phyloP scores from a whole-genome alignment of 2,329 filamentous ascomycete genomes.

The Exophiala xenobiotica region DNA sequence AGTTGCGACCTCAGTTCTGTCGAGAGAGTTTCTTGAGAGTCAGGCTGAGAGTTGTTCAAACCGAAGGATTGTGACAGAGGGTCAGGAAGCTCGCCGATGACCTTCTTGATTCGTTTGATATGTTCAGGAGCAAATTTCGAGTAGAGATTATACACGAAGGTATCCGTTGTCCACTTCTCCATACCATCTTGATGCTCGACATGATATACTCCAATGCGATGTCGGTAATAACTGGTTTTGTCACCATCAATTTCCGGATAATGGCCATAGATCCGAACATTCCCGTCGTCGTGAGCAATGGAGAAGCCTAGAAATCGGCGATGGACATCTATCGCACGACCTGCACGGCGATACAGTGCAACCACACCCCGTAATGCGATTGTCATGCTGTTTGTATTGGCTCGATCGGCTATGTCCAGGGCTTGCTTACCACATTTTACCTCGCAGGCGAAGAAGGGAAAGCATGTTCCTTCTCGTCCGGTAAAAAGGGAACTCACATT shows the following conservation, averaged over 20 bases:
- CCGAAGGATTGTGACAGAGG: background rate
- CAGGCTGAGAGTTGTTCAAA: background rate
- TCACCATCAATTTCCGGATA: constrained; percentile 1
- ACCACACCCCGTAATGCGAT: constrained; percentile 37
- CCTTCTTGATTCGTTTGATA: background rate
- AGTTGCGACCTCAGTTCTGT: background rate
- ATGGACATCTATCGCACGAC: background rate
- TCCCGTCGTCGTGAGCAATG: constrained; percentile 8
- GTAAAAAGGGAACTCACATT: background rate
- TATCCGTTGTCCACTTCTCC: background rate
- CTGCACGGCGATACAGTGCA: constrained; percentile 35
- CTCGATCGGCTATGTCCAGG: constrained; percentile 34
- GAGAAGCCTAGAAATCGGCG: constrained; percentile 5
- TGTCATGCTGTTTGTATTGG: constrained; percentile 32
- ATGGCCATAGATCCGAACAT: constrained; percentile 5
- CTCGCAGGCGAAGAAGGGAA: constrained; percentile 52
- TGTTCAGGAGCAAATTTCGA: background rate
- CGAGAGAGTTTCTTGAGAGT: too few relatives aligned
- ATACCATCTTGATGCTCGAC: background rate
- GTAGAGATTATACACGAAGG: background rate
- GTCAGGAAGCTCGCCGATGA: background rate
- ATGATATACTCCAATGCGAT: background rate
- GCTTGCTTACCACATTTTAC: constrained; percentile 45
- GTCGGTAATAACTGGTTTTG: background rate
- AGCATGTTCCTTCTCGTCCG: constrained; percentile 41